Evolutionary conservation across 129 eudicot genomes (phyloP), one percentile per base, ranked within the genome.

Genomic region (Saposhnikovia divaricata): DNA sequence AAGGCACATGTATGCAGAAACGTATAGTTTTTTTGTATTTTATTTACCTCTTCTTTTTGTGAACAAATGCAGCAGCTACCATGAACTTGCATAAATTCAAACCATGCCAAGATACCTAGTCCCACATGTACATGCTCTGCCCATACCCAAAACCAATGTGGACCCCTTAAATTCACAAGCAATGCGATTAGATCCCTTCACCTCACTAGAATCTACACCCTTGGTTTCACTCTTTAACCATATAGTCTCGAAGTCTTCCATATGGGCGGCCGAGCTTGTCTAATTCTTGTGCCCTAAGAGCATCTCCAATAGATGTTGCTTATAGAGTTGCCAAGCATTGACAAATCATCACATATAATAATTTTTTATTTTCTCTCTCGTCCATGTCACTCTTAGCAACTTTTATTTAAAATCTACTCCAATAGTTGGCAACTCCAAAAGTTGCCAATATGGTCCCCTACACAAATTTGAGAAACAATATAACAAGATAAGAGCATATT

Each of bases 261-360:
- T 82, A 81, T 85, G 89, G 97, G 87, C 87, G 87, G 91, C 88
- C 85, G 85, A 78, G 84, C 80, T 83, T 92, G 95, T 92, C 94
- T 79, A 81, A 63, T 72, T 70, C 81, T 61, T 90, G 93, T 87
- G 93, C 91, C 97, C 88, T 63, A 45, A 87, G n/a, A n/a, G n/a
- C n/a, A n/a, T n/a, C n/a, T n/a, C n/a, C n/a, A n/a, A n/a, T n/a
- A n/a, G n/a, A n/a, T n/a, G n/a, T n/a, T n/a, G n/a, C n/a, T n/a
- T n/a, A n/a, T n/a, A n/a, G n/a, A n/a, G n/a, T n/a, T n/a, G n/a
- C n/a, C n/a, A n/a, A n/a, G n/a, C n/a, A n/a, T n/a, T n/a, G n/a
- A n/a, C n/a, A n/a, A n/a, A n/a, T n/a, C n/a, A n/a, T n/a, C n/a
- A n/a, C n/a, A n/a, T n/a, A n/a, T n/a, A n/a, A n/a, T n/a, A n/a